Conservation (phyloP, 495 filamentous ascomycete genomes). For the Neurospora sp. region DNA sequence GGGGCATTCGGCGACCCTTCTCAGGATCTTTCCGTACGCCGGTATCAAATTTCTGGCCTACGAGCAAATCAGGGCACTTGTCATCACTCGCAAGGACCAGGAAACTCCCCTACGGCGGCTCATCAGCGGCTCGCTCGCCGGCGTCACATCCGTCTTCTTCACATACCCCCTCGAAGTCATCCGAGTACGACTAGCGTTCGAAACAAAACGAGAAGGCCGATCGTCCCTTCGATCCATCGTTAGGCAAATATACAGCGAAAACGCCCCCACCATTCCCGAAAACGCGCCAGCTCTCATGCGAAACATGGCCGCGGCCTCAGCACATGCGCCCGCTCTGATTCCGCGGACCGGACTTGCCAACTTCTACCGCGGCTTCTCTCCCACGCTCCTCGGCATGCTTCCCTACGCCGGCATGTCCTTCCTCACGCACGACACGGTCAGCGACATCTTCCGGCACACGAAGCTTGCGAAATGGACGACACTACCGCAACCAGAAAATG, state of each 20-base stretch:
- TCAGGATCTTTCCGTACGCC: conserved; percentile 95
- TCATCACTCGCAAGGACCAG: conserved; percentile 60
- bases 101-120: conserved; percentile 76
- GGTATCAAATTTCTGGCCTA: conserved; percentile 97
- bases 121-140: conserved; percentile 68
- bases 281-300: conserved; percentile 3
- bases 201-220: conserved; percentile 61
- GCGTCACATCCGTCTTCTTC: conserved; percentile 82
- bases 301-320: conserved; percentile 15
- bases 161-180: conserved; percentile 93
- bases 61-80: conserved; percentile 72
- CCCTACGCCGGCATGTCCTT: conserved; percentile 98
- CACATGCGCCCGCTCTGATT: conserved; percentile 25
- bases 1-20: conserved; percentile 85
- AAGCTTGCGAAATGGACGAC: conserved; percentile 58
- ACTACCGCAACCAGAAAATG: conserved; percentile 31
- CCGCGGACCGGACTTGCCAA: conserved; percentile 65
- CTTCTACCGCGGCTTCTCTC: conserved; percentile 90
- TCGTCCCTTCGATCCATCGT: conserved; percentile 63
- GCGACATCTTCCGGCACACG: conserved; percentile 67
- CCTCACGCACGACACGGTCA: conserved; percentile 80
- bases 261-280: conserved; percentile 14
- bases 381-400: conserved; percentile 86
- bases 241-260: conserved; percentile 75
- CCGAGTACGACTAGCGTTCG: conserved; percentile 85